Evolutionary conservation across 106 monocot species (phyloP).

Genomic region (Dendrobium catenatum): DNA sequence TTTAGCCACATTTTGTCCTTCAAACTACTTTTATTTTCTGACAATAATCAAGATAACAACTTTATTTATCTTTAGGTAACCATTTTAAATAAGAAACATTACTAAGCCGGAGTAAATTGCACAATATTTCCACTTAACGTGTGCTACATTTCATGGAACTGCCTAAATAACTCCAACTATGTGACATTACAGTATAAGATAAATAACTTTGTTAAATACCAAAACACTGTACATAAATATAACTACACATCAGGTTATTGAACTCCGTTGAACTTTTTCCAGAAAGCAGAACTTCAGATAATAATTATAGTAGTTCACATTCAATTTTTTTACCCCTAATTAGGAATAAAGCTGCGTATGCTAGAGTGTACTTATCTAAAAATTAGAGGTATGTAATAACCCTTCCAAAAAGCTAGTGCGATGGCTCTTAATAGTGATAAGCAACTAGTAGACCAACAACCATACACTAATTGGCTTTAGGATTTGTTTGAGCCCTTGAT

Average conservation of each 20-base stretch:
- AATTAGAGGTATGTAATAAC: background rate
- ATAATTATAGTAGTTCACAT: background rate
- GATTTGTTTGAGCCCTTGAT: background rate
- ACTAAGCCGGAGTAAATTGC: background rate
- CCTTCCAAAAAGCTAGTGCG: background rate
- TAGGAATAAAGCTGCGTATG: background rate
- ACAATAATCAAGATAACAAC: background rate
- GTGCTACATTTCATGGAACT: background rate
- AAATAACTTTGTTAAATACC: background rate
- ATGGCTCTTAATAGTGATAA: background rate
- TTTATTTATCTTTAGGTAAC: too few species aligned
- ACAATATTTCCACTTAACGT: background rate
- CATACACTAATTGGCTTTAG: background rate
- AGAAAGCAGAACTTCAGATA: background rate
- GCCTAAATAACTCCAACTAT: background rate
- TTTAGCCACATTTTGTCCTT: background rate
- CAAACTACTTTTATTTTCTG: background rate
- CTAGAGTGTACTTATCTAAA: background rate
- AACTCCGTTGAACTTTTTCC: background rate
- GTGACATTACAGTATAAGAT: background rate
- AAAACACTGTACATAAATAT: background rate
- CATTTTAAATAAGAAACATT: conserved; percentile 1
- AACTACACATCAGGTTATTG: background rate
- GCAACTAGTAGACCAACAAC: background rate
- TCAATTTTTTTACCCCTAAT: background rate